A percentile compares a stretch with the other conserved stretches of the same genome.
Conservation (phyloP, 441 rosid species). For the Melianthus villosus region DNA sequence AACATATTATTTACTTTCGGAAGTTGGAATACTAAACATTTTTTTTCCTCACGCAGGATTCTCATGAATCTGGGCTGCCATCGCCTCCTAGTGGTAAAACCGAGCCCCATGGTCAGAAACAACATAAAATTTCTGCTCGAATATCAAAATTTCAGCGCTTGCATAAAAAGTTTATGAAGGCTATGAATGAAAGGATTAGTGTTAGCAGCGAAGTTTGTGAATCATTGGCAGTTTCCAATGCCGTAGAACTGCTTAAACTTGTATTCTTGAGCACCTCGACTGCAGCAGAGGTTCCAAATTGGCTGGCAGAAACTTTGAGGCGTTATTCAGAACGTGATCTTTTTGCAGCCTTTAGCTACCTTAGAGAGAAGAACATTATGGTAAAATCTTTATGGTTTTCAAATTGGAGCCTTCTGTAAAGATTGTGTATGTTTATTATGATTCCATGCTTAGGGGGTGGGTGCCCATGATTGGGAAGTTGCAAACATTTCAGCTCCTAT, state of each 20-base stretch:
- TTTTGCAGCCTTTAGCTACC: constrained; percentile 88
- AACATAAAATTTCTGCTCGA: constrained; percentile 23
- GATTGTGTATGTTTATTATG: constrained; percentile 1
- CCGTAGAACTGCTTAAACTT: constrained; percentile 82
- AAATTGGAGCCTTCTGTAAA: constrained; percentile 4
- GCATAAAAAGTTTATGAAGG: constrained; percentile 40
- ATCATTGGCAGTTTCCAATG: constrained; percentile 85
- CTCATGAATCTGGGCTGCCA: constrained; percentile 28
- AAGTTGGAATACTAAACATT: constrained; percentile 10
- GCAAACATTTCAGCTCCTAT: too few species aligned
- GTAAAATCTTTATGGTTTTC: constrained; percentile 26
- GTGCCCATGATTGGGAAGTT: too few species aligned
- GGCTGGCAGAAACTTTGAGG: constrained; percentile 60
- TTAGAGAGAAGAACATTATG: constrained; percentile 74
- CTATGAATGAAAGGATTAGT: constrained; percentile 38
- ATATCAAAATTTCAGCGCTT: constrained; percentile 32
- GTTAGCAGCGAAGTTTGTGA: constrained; percentile 34
- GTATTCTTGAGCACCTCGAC: constrained; percentile 74
- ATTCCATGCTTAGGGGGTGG: not conserved
- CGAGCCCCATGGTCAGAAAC: too few species aligned
- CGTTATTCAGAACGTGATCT: constrained; percentile 90
- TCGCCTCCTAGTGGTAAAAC: constrained; percentile 20
- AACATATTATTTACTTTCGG: constrained; percentile 1
- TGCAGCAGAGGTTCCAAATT: constrained; percentile 45
- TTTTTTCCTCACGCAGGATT: constrained; percentile 19